Base-by-base conservation (phyloP, 164 flowering plant species). In the Stephania yunnanensis region DNA sequence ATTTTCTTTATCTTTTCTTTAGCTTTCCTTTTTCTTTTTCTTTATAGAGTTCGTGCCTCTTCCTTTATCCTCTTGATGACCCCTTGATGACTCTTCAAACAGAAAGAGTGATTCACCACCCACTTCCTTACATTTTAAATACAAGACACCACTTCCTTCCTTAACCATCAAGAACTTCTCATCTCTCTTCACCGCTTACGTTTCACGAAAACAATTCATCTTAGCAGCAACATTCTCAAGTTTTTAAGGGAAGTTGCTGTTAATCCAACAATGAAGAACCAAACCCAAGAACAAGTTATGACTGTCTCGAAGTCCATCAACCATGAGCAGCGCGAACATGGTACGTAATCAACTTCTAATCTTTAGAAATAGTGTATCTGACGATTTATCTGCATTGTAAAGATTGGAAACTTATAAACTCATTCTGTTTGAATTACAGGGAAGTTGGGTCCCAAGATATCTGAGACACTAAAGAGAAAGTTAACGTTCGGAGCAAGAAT, bases 301-400 rank as follows among this genome's bases (percentile, higher is more conserved):
- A 70, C 30, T 45, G 65, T 53, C 58, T 70, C 70, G 25, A 30
- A 44, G 6, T 17, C 50, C 36, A 68, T 86, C 63, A 83, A 83
- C 1, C 64, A 77, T 30, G 85, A 87, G 61, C 71, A 87, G 55
- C 76, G 84, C n/a, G 87, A 89, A 44, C 92, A 89, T 67, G 90
- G 90, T 89, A 25, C 25, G 25, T 25, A 81, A 73, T 68, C 5
- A 65, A 46, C 42, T 53, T 68, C 53, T 50, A 2, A 10, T 9
- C 1, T 36, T 36, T 4, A 2, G 3, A 36, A 36, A 9, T 10
- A 7, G 4, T 36, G 3, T 50, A 50, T 10, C 11, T 50, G 55
- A 7, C 55, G 3, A 50, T 50, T 50, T 10, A 9, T 50, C 55
- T 50, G 15, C 55, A 50, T 50, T 50, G 9, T 50, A 50, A 15